These are phyloP conservation scores for Gyrodon lividus DNA, from an alignment of 768 basidiomycete species.

Conservation along the genomic window DNA sequence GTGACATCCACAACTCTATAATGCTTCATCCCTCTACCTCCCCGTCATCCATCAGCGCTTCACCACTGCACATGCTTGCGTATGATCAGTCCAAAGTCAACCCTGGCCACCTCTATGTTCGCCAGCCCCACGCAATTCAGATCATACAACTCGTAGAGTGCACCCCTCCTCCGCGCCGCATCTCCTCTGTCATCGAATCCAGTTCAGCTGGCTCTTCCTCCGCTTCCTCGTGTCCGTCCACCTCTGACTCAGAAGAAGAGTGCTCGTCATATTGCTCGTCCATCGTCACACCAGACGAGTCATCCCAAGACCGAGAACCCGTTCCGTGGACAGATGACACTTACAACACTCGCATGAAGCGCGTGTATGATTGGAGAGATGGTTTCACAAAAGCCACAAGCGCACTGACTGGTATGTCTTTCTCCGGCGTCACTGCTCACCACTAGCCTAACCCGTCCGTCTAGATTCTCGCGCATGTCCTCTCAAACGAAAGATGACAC, in stretches of 20 bases:
- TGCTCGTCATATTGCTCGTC: constrained; percentile 76
- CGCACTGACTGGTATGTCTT: constrained; percentile 40
- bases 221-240: constrained; percentile 35
- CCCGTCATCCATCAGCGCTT: constrained; percentile 21
- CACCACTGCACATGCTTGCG: constrained; percentile 20
- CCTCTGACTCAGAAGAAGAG: constrained; percentile 41
- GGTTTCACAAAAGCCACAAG: constrained; percentile 47
- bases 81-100: constrained; percentile 36
- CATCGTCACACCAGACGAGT: constrained; percentile 42
- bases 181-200: constrained; percentile 35
- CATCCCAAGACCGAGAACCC: constrained; percentile 23
- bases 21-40: constrained; percentile 29
- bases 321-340: constrained; percentile 46
- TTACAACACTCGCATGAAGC: constrained; percentile 54
- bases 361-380: constrained; percentile 73
- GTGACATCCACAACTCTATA: constrained; percentile 20
- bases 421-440: not conserved
- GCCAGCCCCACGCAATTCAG: constrained; percentile 52
- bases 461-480: constrained; percentile 32
- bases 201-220: constrained; percentile 42
- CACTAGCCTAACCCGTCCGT: constrained; percentile 5
- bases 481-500: constrained; percentile 47
- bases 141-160: constrained; percentile 77
- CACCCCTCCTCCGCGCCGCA: constrained; percentile 48
- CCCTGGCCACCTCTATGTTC: constrained; percentile 44